These are phyloP conservation scores for Coemansia javaensis DNA, from an alignment of 192 early-diverging fungal species.

Conservation along the genomic window DNA sequence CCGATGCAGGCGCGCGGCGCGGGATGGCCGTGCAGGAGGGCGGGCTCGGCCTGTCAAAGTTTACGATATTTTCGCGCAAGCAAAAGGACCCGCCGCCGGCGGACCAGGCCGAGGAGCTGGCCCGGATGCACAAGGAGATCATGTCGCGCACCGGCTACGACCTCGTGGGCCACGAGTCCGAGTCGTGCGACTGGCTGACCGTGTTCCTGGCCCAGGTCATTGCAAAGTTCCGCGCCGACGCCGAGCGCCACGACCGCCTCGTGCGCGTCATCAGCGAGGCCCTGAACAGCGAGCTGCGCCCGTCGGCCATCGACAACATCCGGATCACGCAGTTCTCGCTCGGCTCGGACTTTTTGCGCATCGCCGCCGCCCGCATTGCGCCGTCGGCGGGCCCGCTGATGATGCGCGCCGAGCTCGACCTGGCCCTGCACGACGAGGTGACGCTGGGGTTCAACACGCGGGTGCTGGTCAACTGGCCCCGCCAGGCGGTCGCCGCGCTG, in stretches of 20 bases:
- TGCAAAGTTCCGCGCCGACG: conserved; percentile 48
- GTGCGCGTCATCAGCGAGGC: conserved; percentile 49
- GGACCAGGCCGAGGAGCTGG: conserved; percentile 38
- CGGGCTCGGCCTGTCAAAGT: conserved; percentile 45
- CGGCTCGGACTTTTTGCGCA: conserved; percentile 49
- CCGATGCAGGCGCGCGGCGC: not conserved
- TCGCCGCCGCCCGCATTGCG: conserved; percentile 44
- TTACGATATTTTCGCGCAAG: conserved; percentile 48
- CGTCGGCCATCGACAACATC: conserved; percentile 42
- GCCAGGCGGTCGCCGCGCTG: conserved; percentile 77
- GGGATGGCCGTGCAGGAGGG: conserved; percentile 26
- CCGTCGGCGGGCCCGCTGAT: conserved; percentile 39
- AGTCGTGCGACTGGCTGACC: conserved; percentile 57
- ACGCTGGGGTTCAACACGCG: conserved; percentile 89
- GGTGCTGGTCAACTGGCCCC: conserved; percentile 94
- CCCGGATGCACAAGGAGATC: conserved; percentile 44
- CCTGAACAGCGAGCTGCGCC: conserved; percentile 44
- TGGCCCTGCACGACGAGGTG: conserved; percentile 89
- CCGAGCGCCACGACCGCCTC: conserved; percentile 41
- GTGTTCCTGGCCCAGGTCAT: conserved; percentile 53
- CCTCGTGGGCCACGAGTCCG: conserved; percentile 22
- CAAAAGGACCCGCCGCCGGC: conserved; percentile 32
- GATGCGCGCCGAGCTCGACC: conserved; percentile 58
- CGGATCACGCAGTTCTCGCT: conserved; percentile 51
- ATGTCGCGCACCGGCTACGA: conserved; percentile 45